Base-by-base conservation (phyloP, 441 rosid genomes). In the Gossypium gossypioides region DNA sequence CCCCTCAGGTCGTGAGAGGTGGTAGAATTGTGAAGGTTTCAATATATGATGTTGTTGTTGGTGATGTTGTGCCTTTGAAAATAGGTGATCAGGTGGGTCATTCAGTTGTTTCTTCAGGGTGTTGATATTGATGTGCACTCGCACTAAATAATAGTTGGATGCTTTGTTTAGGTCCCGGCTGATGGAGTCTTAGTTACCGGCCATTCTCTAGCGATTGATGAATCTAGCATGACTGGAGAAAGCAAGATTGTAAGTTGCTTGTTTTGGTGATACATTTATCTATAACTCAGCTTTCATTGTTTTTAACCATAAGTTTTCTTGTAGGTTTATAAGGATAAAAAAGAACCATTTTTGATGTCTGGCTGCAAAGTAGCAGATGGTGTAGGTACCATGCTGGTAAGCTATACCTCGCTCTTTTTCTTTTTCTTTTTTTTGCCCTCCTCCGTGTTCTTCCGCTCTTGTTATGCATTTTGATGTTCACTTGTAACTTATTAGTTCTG, bases 161-260 rank as follows among this genome's bases (percentile, higher is more conserved):
- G 60, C 44, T 51, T 34, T 73, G 61, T 44, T 70, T 24, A 96
- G 98, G 96, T 96, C 71, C 98, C 99, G 2, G 99, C 99, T 64
- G 99, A 96, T 84, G 98, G 99, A 79, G 79, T 96, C 82, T 79
- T 96, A 69, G 79, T 93, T 73, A 76, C 84, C 61, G 93, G 99
- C 64, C 98, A 96, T 81, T 96, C 99, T 77, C 97, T 96, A 78
- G 88, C 93, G 21, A 83, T 96, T 48, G 98, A 96, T 65, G 99
- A 96, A 78, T 96, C 99, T 70, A 96, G 99, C 92, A 96, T 96
- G 99, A 96, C 99, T 54, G 99, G 99, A 67, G 99, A 96, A 86
- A 96, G 99, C 90, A 85, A 89, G 81, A 85, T 80, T 79, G 99
- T 96, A 25, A 58, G 62, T 82, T 61, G 55, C 73, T 19, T 73